A percentile compares a stretch with the other conserved stretches of the same genome.
These are phyloP conservation scores for Carex cristatella DNA, from an alignment of 176 grass and related monocot species.

Conservation along the genomic window DNA sequence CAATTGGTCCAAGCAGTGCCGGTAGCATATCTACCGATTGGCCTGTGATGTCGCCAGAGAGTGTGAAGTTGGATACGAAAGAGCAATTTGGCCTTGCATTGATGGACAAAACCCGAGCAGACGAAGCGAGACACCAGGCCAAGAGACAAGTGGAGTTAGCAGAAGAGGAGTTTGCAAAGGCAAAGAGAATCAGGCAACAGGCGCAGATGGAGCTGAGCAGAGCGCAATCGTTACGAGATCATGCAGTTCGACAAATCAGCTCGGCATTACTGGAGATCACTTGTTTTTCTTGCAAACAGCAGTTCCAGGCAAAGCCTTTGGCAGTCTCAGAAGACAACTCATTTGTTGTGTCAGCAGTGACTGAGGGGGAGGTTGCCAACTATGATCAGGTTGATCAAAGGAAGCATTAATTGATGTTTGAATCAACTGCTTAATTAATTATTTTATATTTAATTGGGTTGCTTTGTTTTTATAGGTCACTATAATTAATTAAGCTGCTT, in stretches of 20 bases:
- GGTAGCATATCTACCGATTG: background rate
- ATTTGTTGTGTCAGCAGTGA: slow-evolving; percentile 19
- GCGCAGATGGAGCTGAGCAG: slow-evolving; percentile 62
- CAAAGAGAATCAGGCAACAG: slow-evolving; percentile 57
- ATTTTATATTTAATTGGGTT: background rate
- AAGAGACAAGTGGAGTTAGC: slow-evolving; percentile 49
- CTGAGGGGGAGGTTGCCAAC: slow-evolving; percentile 20
- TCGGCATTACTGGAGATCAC: slow-evolving; percentile 50
- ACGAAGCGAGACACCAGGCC: slow-evolving; percentile 47
- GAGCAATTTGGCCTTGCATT: slow-evolving; percentile 33
- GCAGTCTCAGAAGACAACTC: slow-evolving; percentile 24
- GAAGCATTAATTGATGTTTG: slow-evolving; percentile 19
- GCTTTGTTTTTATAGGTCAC: background rate
- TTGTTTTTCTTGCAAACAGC: slow-evolving; percentile 69
- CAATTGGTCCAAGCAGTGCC: slow-evolving; percentile 36
- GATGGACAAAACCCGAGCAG: slow-evolving; percentile 49
- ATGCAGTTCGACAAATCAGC: slow-evolving; percentile 47
- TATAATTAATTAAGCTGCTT: background rate
- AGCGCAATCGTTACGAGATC: slow-evolving; percentile 52
- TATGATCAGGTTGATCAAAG: slow-evolving; percentile 14
- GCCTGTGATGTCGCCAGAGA: background rate
- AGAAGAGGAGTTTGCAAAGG: slow-evolving; percentile 58
- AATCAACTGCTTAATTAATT: background rate
- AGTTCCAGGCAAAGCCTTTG: slow-evolving; percentile 29
- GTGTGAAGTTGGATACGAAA: background rate